These are phyloP conservation scores for Murraya paniculata DNA, from an alignment of 345 rosid species.

Conservation along the genomic window DNA sequence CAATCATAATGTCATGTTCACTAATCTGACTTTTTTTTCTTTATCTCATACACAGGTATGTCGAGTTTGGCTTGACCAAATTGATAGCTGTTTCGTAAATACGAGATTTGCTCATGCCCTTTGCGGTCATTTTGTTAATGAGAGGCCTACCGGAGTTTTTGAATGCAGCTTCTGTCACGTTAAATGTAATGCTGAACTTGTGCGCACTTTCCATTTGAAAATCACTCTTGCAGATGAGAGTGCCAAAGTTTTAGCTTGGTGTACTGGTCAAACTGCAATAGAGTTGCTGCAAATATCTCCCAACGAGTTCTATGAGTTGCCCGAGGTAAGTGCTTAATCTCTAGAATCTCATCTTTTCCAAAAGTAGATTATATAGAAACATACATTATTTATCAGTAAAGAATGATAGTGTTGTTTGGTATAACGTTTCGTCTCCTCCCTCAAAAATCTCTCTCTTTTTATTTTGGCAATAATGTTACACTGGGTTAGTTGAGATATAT, in stretches of 20 bases:
- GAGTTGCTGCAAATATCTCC: constrained; percentile 91
- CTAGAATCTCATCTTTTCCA: too few relatives aligned
- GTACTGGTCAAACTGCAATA: constrained; percentile 76
- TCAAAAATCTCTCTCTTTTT: too few relatives aligned
- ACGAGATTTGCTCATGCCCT: constrained; percentile 54
- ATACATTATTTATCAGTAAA: too few relatives aligned
- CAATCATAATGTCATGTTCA: background rate
- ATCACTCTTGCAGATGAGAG: constrained; percentile 66
- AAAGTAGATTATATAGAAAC: too few relatives aligned
- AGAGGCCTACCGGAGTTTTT: constrained; percentile 32
- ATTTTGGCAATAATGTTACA: too few relatives aligned
- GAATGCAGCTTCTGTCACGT: constrained; percentile 70
- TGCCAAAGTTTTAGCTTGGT: constrained; percentile 64
- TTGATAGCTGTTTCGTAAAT: constrained; percentile 55
- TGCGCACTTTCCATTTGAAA: constrained; percentile 64
- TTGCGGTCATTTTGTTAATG: constrained; percentile 68
- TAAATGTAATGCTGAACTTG: constrained; percentile 40
- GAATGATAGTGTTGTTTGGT: too few relatives aligned
- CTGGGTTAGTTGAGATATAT: too few relatives aligned
- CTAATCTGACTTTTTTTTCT: background rate
- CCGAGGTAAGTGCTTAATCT: constrained; percentile 55
- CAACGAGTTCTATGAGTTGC: constrained; percentile 72
- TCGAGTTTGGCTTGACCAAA: constrained; percentile 68
- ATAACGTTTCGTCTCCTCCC: too few relatives aligned
- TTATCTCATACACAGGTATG: constrained; percentile 49